These are phyloP conservation scores for Aureobasidium namibiae DNA, from an alignment of 2,329 filamentous ascomycete species.

Conservation along the genomic window DNA sequence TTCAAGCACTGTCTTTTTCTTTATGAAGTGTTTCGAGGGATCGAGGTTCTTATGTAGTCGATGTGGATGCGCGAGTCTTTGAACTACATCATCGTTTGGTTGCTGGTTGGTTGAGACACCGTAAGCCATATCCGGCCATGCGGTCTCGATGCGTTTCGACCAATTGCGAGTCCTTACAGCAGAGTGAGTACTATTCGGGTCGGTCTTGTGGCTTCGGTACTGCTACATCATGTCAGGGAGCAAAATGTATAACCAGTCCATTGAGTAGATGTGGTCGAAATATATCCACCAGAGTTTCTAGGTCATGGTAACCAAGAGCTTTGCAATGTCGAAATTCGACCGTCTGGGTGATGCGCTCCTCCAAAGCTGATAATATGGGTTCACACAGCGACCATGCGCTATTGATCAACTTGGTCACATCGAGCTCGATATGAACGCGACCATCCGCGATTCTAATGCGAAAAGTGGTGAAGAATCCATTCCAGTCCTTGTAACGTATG, in stretches of 20 bases:
- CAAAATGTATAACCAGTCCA: not conserved
- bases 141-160: not conserved
- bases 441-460: not conserved
- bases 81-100: constrained; percentile 2
- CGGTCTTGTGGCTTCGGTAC: too few relatives aligned
- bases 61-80: not conserved
- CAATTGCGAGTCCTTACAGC: not conserved
- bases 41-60: not conserved
- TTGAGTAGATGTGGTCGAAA: not conserved
- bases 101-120: not conserved
- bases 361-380: not conserved
- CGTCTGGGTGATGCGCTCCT: not conserved
- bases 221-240: not conserved
- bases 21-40: not conserved
- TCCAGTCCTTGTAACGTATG: not conserved
- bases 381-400: not conserved
- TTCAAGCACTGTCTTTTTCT: not conserved
- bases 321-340: not conserved
- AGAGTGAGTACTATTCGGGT: too few relatives aligned
- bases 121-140: not conserved
- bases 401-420: not conserved
- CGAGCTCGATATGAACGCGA: not conserved
- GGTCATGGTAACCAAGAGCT: not conserved
- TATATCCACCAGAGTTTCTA: not conserved
- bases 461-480: not conserved